Evolutionary conservation across 73 alveolate genomes (phyloP).

Genomic region (Loxodes magnus): DNA sequence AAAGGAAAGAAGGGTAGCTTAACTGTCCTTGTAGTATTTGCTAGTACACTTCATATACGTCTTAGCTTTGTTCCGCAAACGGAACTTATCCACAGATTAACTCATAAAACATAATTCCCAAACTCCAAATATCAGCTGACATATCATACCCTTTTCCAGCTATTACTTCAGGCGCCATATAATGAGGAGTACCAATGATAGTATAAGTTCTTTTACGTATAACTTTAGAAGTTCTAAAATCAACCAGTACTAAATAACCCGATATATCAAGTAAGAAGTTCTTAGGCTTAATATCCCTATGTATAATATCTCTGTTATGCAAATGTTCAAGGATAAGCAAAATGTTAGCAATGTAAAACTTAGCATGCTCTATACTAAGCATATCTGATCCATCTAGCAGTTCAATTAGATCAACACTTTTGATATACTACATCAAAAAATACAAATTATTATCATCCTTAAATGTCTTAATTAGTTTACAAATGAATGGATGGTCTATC

Average conservation of each 20-base stretch:
- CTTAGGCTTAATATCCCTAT: constrained; percentile 63
- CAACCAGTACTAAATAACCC: constrained; percentile 56
- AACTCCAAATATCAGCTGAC: constrained; percentile 43
- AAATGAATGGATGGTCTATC: constrained; percentile 25
- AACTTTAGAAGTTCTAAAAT: constrained; percentile 54
- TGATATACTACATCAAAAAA: constrained; percentile 29
- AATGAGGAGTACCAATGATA: constrained; percentile 40
- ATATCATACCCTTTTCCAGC: constrained; percentile 37
- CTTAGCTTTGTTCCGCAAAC: constrained; percentile 32
- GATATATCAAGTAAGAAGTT: constrained; percentile 58
- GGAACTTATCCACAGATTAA: constrained; percentile 39
- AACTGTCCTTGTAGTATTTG: constrained; percentile 15
- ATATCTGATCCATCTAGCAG: constrained; percentile 26
- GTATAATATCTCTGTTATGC: constrained; percentile 34
- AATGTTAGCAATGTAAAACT: constrained; percentile 22
- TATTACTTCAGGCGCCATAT: constrained; percentile 44
- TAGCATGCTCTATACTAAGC: constrained; percentile 18
- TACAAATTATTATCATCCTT: constrained; percentile 16
- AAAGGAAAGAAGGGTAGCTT: constrained; percentile 15
- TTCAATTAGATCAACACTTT: constrained; percentile 36
- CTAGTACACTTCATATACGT: constrained; percentile 25
- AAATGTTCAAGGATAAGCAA: constrained; percentile 43
- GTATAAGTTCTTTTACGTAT: constrained; percentile 27
- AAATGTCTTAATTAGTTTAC: constrained; percentile 29
- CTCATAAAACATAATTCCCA: constrained; percentile 38